These are phyloP conservation scores for Aureobasidium sp. DNA, from an alignment of 2,329 filamentous ascomycete species.

Conservation along the genomic window DNA sequence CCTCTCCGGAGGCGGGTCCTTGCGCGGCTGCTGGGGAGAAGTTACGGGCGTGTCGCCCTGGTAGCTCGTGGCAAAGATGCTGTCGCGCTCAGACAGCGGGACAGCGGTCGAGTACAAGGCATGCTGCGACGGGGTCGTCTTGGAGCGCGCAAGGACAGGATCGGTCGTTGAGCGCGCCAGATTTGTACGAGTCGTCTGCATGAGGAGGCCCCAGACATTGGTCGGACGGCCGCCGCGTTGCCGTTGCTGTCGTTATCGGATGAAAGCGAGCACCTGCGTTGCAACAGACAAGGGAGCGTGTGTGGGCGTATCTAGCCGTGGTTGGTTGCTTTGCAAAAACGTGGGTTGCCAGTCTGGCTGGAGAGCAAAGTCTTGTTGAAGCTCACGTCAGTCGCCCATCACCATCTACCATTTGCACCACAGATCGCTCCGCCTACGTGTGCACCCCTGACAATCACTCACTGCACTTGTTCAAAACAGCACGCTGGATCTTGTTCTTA, in stretches of 20 bases:
- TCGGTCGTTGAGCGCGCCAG: slow-evolving; percentile 15
- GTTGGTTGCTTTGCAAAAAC: slow-evolving; percentile 4
- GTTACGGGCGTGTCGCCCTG: slow-evolving; percentile 14
- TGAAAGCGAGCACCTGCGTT: background rate
- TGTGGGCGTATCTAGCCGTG: background rate
- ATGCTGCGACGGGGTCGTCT: slow-evolving; percentile 21
- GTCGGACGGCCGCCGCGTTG: slow-evolving; percentile 12
- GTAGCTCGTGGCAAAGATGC: slow-evolving; percentile 58
- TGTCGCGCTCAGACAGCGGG: slow-evolving; percentile 55
- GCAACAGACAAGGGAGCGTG: background rate
- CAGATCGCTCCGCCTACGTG: background rate
- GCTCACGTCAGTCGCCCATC: background rate
- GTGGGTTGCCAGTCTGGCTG: background rate
- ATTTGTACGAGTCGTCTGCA: slow-evolving; percentile 15
- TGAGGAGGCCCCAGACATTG: slow-evolving; percentile 15
- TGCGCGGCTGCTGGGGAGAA: slow-evolving; percentile 6
- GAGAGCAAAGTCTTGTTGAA: slow-evolving; percentile 4
- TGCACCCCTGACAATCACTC: slow-evolving; percentile 12
- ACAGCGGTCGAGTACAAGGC: slow-evolving; percentile 33
- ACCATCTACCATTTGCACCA: background rate
- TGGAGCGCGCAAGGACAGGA: slow-evolving; percentile 7
- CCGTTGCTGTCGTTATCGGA: background rate
- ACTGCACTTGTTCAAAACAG: background rate
- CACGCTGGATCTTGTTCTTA: background rate
- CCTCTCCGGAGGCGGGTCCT: background rate